Conservation (phyloP, 257 asterid genomes). For the Penstemon barbatus region DNA sequence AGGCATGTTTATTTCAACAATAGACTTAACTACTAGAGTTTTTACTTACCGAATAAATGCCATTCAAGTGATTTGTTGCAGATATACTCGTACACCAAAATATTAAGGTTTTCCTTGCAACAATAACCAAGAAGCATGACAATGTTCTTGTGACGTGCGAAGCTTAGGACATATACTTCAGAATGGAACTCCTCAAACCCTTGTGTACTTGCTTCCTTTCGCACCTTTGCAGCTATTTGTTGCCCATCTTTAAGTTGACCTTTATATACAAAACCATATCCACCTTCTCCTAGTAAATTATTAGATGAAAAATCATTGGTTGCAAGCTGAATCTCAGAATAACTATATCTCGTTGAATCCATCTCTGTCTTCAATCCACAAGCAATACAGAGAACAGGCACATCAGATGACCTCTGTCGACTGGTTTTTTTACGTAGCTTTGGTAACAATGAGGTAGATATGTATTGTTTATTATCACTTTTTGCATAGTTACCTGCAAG, state of each 20-base stretch:
- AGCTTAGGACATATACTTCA: constrained; percentile 45
- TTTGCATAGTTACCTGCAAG: constrained; percentile 33
- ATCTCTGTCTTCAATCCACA: constrained; percentile 44
- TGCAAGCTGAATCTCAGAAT: constrained; percentile 56
- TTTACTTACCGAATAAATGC: constrained; percentile 67
- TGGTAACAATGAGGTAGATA: constrained; percentile 26
- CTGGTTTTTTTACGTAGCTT: constrained; percentile 23
- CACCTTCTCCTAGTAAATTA: constrained; percentile 67
- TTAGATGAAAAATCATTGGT: constrained; percentile 59
- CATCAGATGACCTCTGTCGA: constrained; percentile 30
- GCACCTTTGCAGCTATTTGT: constrained; percentile 56
- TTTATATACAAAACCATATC: constrained; percentile 59
- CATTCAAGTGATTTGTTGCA: constrained; percentile 65
- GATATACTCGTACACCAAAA: constrained; percentile 64
- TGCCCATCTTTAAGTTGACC: constrained; percentile 63
- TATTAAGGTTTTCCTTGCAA: constrained; percentile 44
- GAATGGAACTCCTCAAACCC: constrained; percentile 48
- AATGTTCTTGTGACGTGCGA: constrained; percentile 60
- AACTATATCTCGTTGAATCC: constrained; percentile 45
- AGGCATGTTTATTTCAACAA: too few species aligned
- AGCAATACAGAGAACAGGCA: constrained; percentile 38
- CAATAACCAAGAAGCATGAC: constrained; percentile 71
- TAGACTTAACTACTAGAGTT: too few species aligned
- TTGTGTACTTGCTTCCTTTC: constrained; percentile 52
- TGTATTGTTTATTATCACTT: constrained; percentile 31